Evolutionary conservation across 1,284 basidiomycete genomes (phyloP), one percentile per base, ranked within the genome.

Genomic region (Cryptococcus floricola): DNA sequence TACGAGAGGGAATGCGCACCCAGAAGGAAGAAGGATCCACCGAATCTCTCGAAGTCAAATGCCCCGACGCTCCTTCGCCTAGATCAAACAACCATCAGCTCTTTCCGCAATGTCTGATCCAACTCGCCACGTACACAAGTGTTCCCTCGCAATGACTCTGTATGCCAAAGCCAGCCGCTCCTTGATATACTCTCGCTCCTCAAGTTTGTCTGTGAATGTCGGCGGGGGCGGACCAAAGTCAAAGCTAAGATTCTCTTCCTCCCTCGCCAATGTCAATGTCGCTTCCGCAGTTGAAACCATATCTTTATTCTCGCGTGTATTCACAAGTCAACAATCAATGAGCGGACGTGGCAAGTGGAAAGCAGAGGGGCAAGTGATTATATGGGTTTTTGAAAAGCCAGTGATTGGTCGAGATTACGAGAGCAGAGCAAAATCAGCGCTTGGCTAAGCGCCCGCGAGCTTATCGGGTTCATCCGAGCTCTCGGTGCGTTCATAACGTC

Each of bases 11-110:
- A 55, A 55, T 77, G 64, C 81, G 80, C 53, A 81, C 80, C 83
- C 83, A 84, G 75, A 84, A 83, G 63, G 80, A 80, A 56, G 81
- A 77, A 42, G 75, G 69, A 48, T 78, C 76, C 59, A 82, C 79
- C 4, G 81, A 80, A 60, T 84, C 66, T 18, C 84, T 78, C 48
- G 83, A 81, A n/a, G 85, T 87, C 60, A 86, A 81, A 69, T 85
- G 84, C 0, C 83, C 83, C 8, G 82, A 80, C 25, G 81, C 77
- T 12, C 84, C 84, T 61, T 85, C 84, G 48, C 55, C 64, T 65
- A 41, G n/a, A 25, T 27, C 9, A 31, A 23, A 25, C 34, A 5
- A 41, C 25, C 10, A 50, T 41, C 19, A 12, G 18, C 49, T 25
- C 13, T n/a, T 14, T 13, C n/a, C 49, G 5, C n/a, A 23, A 39